A percentile compares a stretch with the other conserved stretches of the same genome.
Conservation (phyloP, 768 basidiomycete species). For the Mycena rebaudengoi region DNA sequence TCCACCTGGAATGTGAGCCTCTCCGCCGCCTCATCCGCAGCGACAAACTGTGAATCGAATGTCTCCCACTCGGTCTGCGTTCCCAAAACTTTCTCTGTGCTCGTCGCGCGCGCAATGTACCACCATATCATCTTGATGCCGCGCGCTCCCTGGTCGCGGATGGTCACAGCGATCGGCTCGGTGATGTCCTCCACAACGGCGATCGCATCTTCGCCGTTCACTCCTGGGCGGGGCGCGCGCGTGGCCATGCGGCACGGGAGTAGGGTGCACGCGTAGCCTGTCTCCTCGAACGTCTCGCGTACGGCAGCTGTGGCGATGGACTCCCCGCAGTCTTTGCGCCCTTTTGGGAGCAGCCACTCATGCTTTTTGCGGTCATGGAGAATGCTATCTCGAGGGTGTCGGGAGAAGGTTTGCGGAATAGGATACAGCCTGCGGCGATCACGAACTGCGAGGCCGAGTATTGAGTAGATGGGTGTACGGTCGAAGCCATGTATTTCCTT, state of each 20-base stretch:
- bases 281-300: slow-evolving; percentile 74
- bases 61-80: slow-evolving; percentile 54
- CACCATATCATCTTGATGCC: slow-evolving; percentile 61
- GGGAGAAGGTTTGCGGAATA: slow-evolving; percentile 40
- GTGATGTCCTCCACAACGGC: slow-evolving; percentile 25
- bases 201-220: slow-evolving; percentile 40
- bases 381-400: slow-evolving; percentile 46
- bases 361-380: slow-evolving; percentile 39
- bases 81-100: slow-evolving; percentile 45
- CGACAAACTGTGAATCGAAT: slow-evolving; percentile 49
- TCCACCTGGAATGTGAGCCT: slow-evolving; percentile 49
- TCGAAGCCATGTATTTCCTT: slow-evolving; percentile 5
- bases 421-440: slow-evolving; percentile 50
- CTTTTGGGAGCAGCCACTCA: slow-evolving; percentile 63
- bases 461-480: slow-evolving; percentile 4
- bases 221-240: slow-evolving; percentile 61
- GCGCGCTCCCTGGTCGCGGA: slow-evolving; percentile 28
- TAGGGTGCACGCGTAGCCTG: slow-evolving; percentile 62
- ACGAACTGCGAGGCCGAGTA: slow-evolving; percentile 40
- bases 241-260: slow-evolving; percentile 61
- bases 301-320: slow-evolving; percentile 58
- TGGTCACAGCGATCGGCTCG: slow-evolving; percentile 46
- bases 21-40: slow-evolving; percentile 43
- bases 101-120: slow-evolving; percentile 51
- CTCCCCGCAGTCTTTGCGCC: slow-evolving; percentile 67